Percentiles rank a stretch among this genome's conserved stretches.
phyloP scores from a whole-genome alignment of 2,329 filamentous ascomycete species.

The Periconia sp. region DNA sequence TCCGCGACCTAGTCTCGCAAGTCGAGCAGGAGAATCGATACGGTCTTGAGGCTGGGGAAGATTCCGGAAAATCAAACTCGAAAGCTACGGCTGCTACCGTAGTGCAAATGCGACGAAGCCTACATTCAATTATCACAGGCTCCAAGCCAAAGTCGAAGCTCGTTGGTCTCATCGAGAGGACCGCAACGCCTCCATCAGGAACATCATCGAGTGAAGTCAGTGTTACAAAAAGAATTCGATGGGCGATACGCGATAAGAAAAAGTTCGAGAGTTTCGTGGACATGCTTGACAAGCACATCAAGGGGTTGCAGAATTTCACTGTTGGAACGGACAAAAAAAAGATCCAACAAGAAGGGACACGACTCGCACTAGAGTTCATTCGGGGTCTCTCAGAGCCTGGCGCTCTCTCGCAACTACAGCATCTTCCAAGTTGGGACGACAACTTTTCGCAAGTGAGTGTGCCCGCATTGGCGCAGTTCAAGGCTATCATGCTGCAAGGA shows the following conservation, averaged over 20 bases:
- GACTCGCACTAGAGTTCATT: conserved; percentile 1
- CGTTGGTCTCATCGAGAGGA: not conserved
- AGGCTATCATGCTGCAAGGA: conserved; percentile 1
- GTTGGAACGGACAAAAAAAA: not conserved
- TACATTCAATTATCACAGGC: not conserved
- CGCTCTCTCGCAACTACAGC: not conserved
- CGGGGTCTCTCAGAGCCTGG: conserved; percentile 1
- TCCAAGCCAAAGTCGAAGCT: not conserved
- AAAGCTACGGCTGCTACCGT: not conserved
- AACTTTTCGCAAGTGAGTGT: conserved; percentile 2
- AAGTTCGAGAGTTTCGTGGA: conserved; percentile 6
- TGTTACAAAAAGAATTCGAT: conserved; percentile 1
- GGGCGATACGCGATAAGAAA: conserved; percentile 10
- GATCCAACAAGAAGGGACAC: conserved; percentile 3
- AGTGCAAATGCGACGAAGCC: conserved; percentile 4
- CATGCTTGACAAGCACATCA: conserved; percentile 3
- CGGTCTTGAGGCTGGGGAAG: not conserved
- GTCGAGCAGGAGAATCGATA: conserved; percentile 1
- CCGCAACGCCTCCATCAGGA: not conserved
- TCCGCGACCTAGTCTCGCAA: conserved; percentile 4
- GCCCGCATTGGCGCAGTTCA: conserved; percentile 2
- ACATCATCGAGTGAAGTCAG: not conserved
- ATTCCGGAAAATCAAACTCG: not conserved
- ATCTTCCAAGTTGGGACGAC: not conserved
- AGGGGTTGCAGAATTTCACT: not conserved